Evolutionary conservation across 257 asterid species (phyloP).

Genomic region (Striga asiatica): DNA sequence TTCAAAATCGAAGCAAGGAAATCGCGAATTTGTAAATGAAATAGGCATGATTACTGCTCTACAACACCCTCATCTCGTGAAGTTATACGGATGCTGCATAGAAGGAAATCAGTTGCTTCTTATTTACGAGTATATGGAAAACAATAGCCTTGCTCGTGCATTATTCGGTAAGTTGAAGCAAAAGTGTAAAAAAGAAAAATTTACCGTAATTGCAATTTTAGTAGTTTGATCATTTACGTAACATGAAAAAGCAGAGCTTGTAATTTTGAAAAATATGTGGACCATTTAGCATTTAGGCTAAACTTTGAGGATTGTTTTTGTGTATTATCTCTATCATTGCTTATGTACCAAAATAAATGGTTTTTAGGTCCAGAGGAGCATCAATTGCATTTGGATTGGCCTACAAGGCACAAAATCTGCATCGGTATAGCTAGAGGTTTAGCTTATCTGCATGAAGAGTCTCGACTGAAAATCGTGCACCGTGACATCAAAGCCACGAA

Average conservation of each 20-base stretch:
- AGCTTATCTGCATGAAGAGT: slow-evolving; percentile 54
- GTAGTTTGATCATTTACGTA: no score
- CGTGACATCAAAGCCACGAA: slow-evolving; percentile 56
- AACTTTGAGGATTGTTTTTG: not conserved
- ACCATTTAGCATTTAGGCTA: not conserved
- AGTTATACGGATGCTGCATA: slow-evolving; percentile 45
- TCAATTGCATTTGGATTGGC: slow-evolving; percentile 40
- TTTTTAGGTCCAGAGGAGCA: slow-evolving; percentile 34
- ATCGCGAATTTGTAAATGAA: slow-evolving; percentile 43
- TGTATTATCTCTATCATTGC: not conserved
- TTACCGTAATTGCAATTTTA: not conserved
- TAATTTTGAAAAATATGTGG: not conserved
- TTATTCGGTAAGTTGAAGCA: slow-evolving; percentile 27
- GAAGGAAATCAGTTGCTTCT: slow-evolving; percentile 47
- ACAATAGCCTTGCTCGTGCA: slow-evolving; percentile 53
- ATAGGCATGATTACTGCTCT: slow-evolving; percentile 57
- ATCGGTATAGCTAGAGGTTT: slow-evolving; percentile 51
- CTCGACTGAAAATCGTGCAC: slow-evolving; percentile 44
- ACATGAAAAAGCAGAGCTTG: not conserved
- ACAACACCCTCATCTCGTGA: slow-evolving; percentile 57
- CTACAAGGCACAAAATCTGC: slow-evolving; percentile 39
- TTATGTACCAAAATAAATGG: not conserved
- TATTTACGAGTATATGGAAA: slow-evolving; percentile 48
- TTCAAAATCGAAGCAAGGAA: slow-evolving; percentile 56
- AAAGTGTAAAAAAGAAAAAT: no score